Conservation (phyloP, 1,284 basidiomycete species). For the Ustilago sp. region DNA sequence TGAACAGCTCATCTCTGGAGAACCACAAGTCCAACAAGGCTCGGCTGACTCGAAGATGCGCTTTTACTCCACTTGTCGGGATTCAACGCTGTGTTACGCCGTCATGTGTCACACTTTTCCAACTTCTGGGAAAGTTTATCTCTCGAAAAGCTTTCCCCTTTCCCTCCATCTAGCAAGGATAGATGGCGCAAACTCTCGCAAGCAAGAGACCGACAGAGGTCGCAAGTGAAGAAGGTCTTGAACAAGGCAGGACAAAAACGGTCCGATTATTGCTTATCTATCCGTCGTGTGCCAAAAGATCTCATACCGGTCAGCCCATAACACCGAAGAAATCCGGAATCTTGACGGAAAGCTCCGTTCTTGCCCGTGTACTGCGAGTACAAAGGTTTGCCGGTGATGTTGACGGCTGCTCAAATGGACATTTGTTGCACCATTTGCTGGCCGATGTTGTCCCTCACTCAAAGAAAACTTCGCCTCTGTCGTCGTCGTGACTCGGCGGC, state of each 20-base stretch:
- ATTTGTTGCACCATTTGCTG: no score
- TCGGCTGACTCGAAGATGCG: neutral
- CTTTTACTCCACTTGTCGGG: no score
- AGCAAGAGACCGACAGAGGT: no score
- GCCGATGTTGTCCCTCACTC: neutral
- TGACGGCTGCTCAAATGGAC: no score
- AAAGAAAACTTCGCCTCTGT: neutral
- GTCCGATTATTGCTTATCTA: constrained; percentile 1
- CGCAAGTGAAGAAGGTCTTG: no score
- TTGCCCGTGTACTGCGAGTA: no score
- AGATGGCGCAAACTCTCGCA: no score
- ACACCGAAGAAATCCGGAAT: neutral
- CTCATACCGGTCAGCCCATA: neutral
- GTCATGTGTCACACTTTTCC: neutral
- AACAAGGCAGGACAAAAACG: neutral
- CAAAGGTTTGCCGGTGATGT: no score
- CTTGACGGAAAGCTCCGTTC: neutral
- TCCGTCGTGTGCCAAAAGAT: neutral
- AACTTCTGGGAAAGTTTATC: no score
- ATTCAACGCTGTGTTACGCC: neutral
- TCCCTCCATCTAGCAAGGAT: no score
- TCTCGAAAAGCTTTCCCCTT: no score
- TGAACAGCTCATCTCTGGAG: neutral
- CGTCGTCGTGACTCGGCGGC: neutral
- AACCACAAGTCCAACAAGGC: neutral